Evolutionary conservation across 1,284 basidiomycete species (phyloP).

Genomic region (Leccinum olivaceoglutinosum): DNA sequence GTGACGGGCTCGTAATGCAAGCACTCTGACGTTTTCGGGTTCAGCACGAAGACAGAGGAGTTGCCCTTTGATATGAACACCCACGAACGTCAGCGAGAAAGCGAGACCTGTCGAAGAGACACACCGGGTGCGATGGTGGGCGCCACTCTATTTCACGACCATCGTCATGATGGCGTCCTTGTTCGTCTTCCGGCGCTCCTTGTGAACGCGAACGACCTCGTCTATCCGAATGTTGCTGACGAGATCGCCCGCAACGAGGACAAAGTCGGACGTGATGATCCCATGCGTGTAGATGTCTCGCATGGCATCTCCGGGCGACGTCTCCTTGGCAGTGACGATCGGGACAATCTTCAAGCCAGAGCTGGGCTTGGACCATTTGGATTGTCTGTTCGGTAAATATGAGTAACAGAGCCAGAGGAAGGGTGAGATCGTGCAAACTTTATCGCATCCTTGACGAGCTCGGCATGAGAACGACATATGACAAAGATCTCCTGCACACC

Average conservation of each 20-base stretch:
- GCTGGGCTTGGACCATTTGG: conserved; percentile 74
- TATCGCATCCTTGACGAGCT: conserved; percentile 77
- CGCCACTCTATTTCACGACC: conserved; percentile 79
- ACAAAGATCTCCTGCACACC: conserved; percentile 96
- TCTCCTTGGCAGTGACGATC: conserved; percentile 83
- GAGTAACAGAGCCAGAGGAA: conserved; percentile 11
- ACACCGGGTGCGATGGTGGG: conserved; percentile 67
- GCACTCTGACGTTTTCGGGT: conserved; percentile 71
- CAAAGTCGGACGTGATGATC: conserved; percentile 89
- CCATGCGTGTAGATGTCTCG: conserved; percentile 93
- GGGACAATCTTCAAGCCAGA: conserved; percentile 83
- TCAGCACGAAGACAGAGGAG: conserved; percentile 68
- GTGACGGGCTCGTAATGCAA: conserved; percentile 73
- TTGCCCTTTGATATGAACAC: conserved; percentile 57
- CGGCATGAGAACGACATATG: conserved; percentile 83
- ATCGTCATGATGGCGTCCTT: conserved; percentile 97
- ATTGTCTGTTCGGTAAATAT: conserved; percentile 44
- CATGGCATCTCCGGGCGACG: conserved; percentile 92
- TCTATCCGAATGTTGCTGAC: conserved; percentile 92
- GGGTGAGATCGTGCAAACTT: conserved; percentile 46
- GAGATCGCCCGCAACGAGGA: conserved; percentile 91
- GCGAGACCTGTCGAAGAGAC: conserved; percentile 19
- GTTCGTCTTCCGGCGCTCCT: conserved; percentile 80
- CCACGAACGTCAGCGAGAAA: conserved; percentile 7
- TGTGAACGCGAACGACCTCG: conserved; percentile 85